Conservation (phyloP, 352 stramenopile species). For the Phytopythium cucurbitacearum region DNA sequence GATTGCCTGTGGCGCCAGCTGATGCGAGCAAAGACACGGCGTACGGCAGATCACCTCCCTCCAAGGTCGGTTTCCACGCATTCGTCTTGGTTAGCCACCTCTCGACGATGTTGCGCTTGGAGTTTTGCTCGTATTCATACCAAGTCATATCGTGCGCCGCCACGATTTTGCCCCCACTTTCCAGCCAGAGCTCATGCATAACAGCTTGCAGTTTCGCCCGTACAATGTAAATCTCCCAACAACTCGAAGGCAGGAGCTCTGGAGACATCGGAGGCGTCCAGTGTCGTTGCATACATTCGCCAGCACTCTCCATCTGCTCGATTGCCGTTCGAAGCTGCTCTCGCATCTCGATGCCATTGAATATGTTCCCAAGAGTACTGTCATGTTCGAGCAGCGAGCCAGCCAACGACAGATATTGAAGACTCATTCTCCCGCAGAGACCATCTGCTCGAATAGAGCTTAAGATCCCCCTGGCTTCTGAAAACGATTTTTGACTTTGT, state of each 20-base stretch:
- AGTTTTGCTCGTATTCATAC: slow-evolving; percentile 48
- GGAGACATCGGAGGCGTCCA: too few relatives aligned
- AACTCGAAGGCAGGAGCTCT: neutral
- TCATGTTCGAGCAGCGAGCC: neutral
- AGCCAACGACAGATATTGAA: neutral
- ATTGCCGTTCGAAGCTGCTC: too few relatives aligned
- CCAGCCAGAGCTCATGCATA: slow-evolving; percentile 25
- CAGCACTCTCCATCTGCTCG: too few relatives aligned
- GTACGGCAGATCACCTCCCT: slow-evolving; percentile 16
- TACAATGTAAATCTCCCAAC: slow-evolving; percentile 26
- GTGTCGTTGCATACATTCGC: too few relatives aligned
- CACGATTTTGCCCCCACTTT: slow-evolving; percentile 22
- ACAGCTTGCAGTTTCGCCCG: slow-evolving; percentile 33
- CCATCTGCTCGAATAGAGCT: neutral
- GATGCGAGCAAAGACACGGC: slow-evolving; percentile 26
- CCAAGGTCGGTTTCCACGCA: slow-evolving; percentile 6
- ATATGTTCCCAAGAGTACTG: neutral
- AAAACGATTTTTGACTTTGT: slow-evolving; percentile 1
- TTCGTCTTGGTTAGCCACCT: slow-evolving; percentile 64
- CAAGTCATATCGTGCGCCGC: slow-evolving; percentile 60
- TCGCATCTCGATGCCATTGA: neutral
- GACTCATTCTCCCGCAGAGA: neutral
- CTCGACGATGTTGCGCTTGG: slow-evolving; percentile 49
- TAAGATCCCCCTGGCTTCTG: neutral
- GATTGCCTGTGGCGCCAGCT: slow-evolving; percentile 13